Evolutionary conservation across 1,284 basidiomycete genomes (phyloP).

Genomic region (Sporisorium graminicola): DNA sequence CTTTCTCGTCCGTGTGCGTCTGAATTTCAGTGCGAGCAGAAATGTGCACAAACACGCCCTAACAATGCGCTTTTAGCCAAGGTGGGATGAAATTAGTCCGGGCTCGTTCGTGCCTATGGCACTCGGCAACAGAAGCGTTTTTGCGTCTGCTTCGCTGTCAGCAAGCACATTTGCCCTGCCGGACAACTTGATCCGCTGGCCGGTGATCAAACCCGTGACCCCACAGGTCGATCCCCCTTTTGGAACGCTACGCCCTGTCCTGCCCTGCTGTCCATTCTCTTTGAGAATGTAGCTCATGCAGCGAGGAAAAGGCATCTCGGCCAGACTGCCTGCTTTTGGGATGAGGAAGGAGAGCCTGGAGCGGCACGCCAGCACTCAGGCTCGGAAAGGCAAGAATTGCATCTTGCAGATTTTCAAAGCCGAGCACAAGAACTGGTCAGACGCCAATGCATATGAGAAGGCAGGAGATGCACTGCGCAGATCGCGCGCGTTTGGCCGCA

Average conservation of each 20-base stretch:
- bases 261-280: too few species aligned
- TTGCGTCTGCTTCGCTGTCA: slow-evolving; percentile 3
- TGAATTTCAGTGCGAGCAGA: too few species aligned
- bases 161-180: not conserved
- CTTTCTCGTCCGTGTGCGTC: slow-evolving; percentile 16
- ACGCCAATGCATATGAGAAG: too few species aligned
- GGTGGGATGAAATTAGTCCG: not conserved
- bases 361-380: too few species aligned
- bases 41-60: not conserved
- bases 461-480: not conserved
- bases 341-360: too few species aligned
- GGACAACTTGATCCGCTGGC: not conserved
- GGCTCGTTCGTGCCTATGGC: slow-evolving; percentile 1
- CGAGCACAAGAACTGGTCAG: not conserved
- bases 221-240: not conserved
- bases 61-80: too few species aligned
- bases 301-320: slow-evolving; percentile 1
- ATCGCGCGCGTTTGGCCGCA: not conserved
- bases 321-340: not conserved
- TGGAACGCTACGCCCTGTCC: too few species aligned
- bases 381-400: slow-evolving; percentile 17
- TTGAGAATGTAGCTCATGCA: too few species aligned
- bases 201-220: not conserved
- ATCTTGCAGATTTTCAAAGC: slow-evolving; percentile 22
- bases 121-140: not conserved